Percentiles rank a stretch among this genome's conserved stretches.
Evolutionary conservation across 1,139 yeast species (phyloP).

Genomic region (Suhomyces ambrosiae): DNA sequence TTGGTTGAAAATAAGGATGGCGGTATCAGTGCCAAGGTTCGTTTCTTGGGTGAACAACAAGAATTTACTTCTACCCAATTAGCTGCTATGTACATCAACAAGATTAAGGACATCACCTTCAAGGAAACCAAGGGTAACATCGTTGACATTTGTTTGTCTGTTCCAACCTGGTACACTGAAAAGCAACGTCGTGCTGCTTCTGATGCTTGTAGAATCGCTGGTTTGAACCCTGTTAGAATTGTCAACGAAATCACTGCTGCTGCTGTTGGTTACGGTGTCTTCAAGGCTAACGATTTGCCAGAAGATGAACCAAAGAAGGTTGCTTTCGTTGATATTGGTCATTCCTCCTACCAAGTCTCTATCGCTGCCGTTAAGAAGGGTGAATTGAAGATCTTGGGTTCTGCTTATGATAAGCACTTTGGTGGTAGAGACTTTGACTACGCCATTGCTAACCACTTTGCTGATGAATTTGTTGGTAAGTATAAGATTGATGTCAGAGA

Average conservation of each 20-base stretch:
- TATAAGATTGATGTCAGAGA: slow-evolving; percentile 90
- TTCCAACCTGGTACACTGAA: slow-evolving; percentile 97
- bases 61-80: slow-evolving; percentile 87
- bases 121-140: slow-evolving; percentile 82
- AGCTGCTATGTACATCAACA: slow-evolving; percentile 92
- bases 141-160: slow-evolving; percentile 89
- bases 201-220: slow-evolving; percentile 95
- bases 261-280: slow-evolving; percentile 98
- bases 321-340: slow-evolving; percentile 95
- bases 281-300: slow-evolving; percentile 91
- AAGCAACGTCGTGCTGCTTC: slow-evolving; percentile 94
- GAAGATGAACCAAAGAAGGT: slow-evolving; percentile 89
- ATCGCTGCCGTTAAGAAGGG: slow-evolving; percentile 94
- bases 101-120: slow-evolving; percentile 77
- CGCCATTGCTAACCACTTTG: slow-evolving; percentile 93
- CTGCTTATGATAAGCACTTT: slow-evolving; percentile 92
- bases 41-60: slow-evolving; percentile 76
- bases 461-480: slow-evolving; percentile 85
- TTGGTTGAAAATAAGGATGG: slow-evolving; percentile 73
- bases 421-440: slow-evolving; percentile 98
- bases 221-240: slow-evolving; percentile 95
- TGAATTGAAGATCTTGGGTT: slow-evolving; percentile 88
- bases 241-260: slow-evolving; percentile 98
- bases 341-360: slow-evolving; percentile 90
- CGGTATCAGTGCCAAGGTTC: slow-evolving; percentile 80